These are phyloP conservation scores for Xylaria flabelliformis DNA, from an alignment of 495 filamentous ascomycete species.

Conservation along the genomic window DNA sequence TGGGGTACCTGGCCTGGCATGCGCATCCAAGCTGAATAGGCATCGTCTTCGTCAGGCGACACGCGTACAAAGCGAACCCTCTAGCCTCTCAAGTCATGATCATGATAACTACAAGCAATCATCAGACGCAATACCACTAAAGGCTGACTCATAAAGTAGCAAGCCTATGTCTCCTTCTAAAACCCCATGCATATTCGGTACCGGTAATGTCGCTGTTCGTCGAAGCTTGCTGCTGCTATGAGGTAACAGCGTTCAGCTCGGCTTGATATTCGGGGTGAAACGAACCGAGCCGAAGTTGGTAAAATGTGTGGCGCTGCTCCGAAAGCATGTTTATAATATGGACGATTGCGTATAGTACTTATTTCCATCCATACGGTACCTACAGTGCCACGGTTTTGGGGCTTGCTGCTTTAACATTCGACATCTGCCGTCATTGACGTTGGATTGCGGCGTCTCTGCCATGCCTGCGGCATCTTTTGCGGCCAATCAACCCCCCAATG, in stretches of 20 bases:
- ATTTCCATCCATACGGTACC: background rate
- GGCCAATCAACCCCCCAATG: conserved; percentile 15
- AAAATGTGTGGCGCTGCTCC: background rate
- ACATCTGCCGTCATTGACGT: conserved; percentile 6
- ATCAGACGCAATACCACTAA: background rate
- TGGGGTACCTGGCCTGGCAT: background rate
- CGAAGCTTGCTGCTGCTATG: background rate
- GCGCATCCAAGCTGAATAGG: background rate
- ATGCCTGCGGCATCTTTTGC: conserved; percentile 3
- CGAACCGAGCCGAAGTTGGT: conserved; percentile 12
- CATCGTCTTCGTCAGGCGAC: conserved; percentile 2
- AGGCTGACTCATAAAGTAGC: background rate
- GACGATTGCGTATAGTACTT: background rate
- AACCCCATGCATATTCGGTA: background rate
- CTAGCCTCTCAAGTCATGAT: background rate
- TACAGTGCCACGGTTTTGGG: background rate
- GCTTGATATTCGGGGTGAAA: background rate
- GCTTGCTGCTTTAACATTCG: conserved; percentile 11
- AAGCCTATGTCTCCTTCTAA: background rate
- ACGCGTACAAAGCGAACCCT: background rate
- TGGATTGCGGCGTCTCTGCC: conserved; percentile 7
- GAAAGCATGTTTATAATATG: background rate
- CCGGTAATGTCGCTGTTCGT: background rate
- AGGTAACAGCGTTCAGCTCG: background rate
- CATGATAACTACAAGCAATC: background rate